These are phyloP conservation scores for Apiotrichum laibachii DNA, from an alignment of 1,284 basidiomycete genomes.

Conservation along the genomic window DNA sequence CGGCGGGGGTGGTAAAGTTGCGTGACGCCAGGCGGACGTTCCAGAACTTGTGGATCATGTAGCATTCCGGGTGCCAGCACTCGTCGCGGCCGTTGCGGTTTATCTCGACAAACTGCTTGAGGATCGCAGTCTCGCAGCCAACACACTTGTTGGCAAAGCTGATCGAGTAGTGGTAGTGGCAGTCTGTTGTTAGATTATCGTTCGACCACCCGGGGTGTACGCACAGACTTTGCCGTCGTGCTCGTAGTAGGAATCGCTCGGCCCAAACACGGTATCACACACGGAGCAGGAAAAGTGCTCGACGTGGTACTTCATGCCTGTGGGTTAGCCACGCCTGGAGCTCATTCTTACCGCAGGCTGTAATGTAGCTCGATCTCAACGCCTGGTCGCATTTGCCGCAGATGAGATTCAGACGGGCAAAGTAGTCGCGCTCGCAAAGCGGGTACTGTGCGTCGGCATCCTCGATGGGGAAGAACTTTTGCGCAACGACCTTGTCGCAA, in stretches of 20 bases:
- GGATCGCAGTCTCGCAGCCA: slow-evolving; percentile 94
- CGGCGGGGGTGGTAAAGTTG: slow-evolving; percentile 54
- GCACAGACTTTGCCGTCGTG: slow-evolving; percentile 85
- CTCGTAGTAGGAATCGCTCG: slow-evolving; percentile 98
- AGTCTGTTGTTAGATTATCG: slow-evolving; percentile 54
- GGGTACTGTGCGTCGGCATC: slow-evolving; percentile 70
- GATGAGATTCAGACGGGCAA: slow-evolving; percentile 90
- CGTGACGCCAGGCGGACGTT: slow-evolving; percentile 92
- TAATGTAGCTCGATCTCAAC: slow-evolving; percentile 95
- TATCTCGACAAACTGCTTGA: slow-evolving; percentile 99
- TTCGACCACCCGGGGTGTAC: slow-evolving; percentile 19
- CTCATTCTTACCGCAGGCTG: slow-evolving; percentile 93
- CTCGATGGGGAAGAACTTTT: slow-evolving; percentile 98
- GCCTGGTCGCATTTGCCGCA: slow-evolving; percentile 95
- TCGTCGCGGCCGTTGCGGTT: slow-evolving; percentile 97
- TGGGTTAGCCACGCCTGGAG: slow-evolving; percentile 41
- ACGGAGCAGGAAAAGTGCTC: slow-evolving; percentile 99
- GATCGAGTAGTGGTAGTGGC: slow-evolving; percentile 97
- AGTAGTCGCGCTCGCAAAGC: slow-evolving; percentile 97
- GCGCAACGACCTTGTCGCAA: slow-evolving; percentile 91
- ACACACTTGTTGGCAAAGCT: slow-evolving; percentile 98
- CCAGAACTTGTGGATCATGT: slow-evolving; percentile 99
- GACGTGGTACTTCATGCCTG: slow-evolving; percentile 98
- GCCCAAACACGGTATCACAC: slow-evolving; percentile 92
- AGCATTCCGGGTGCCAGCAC: slow-evolving; percentile 99